Base-by-base conservation (phyloP, 1,284 basidiomycete genomes). In the Spongiforma sp. region DNA sequence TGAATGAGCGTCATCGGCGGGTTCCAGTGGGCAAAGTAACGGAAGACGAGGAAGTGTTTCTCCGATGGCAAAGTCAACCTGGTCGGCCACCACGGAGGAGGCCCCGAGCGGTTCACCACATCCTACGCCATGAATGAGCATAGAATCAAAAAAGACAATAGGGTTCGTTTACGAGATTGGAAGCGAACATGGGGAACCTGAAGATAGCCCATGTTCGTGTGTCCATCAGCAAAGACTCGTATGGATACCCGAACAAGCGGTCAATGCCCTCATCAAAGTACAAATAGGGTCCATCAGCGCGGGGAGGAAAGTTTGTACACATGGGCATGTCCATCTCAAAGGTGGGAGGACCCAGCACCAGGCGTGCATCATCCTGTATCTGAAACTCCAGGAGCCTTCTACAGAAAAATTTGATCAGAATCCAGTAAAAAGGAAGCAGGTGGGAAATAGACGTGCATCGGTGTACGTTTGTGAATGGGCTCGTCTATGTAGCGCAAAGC, bases 361-460 rank as follows among this genome's bases (percentile, higher is more conserved):
- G 53, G 48, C 58, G 57, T 3, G 53, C 55, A 14, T 72, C 66
- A 24, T 72, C 61, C 32, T 62, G 60, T 2, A 74, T 46, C 4
- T 54, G 61, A 30, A 71, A 71, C 37, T 72, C 72, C 17, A 71
- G 55, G 15, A 71, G 72, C 52, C 72, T 71, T 33, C 72, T 71
- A 36, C 11, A 32, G 33, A 50, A 59, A 33, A 19, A 7, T 11
- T 34, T 4, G n/a, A 70, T 57, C 68, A 59, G 37, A 37, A n/a
- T n/a, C 21, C 34, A 55, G 11, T 10, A 50, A 62, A 28, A 34
- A 46, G 9, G 52, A 52, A 28, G 24, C 11, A 37, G 41, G 9
- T 1, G 43, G 19, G 43, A 48, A 54, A 59, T 56, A 17, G 15
- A 73, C 68, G 30, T 67, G 30, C 72, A 72, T 71, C 4, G 68